Evolutionary conservation across 352 stramenopile species (phyloP).

Genomic region (Pythium sp.): DNA sequence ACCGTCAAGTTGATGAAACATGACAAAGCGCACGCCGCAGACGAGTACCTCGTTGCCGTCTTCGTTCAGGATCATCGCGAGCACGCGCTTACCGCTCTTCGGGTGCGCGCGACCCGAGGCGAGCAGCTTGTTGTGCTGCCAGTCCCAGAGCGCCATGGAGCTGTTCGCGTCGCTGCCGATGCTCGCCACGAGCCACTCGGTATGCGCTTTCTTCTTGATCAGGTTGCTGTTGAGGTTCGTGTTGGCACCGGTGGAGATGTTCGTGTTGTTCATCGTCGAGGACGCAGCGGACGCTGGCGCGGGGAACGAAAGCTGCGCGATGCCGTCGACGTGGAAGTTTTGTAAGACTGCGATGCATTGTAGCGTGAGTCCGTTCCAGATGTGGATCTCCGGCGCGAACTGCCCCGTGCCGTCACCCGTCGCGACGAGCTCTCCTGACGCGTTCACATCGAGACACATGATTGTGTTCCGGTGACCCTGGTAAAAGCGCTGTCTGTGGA

Average conservation of each 20-base stretch:
- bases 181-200: conserved; percentile 54
- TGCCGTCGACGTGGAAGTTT: conserved; percentile 58
- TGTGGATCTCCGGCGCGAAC: conserved; percentile 49
- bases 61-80: conserved; percentile 65
- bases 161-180: conserved; percentile 56
- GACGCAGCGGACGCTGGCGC: conserved; percentile 43
- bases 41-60: conserved; percentile 69
- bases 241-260: conserved; percentile 22
- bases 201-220: conserved; percentile 56
- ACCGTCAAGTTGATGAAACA: conserved; percentile 55
- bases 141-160: conserved; percentile 83
- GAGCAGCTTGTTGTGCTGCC: conserved; percentile 56
- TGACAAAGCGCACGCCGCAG: conserved; percentile 54
- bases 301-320: conserved; percentile 56
- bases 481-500: conserved; percentile 75
- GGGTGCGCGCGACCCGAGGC: conserved; percentile 49
- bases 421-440: conserved; percentile 57
- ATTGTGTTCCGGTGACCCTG: conserved; percentile 56
- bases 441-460: conserved; percentile 59
- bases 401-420: conserved; percentile 37
- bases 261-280: conserved; percentile 35
- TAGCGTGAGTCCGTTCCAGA: conserved; percentile 63
- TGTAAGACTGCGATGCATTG: conserved; percentile 68
- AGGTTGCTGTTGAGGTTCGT: conserved; percentile 38
- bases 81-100: conserved; percentile 33